Conservation (phyloP, 805 yeast genomes). For the Saccharomycopsis fermentans region DNA sequence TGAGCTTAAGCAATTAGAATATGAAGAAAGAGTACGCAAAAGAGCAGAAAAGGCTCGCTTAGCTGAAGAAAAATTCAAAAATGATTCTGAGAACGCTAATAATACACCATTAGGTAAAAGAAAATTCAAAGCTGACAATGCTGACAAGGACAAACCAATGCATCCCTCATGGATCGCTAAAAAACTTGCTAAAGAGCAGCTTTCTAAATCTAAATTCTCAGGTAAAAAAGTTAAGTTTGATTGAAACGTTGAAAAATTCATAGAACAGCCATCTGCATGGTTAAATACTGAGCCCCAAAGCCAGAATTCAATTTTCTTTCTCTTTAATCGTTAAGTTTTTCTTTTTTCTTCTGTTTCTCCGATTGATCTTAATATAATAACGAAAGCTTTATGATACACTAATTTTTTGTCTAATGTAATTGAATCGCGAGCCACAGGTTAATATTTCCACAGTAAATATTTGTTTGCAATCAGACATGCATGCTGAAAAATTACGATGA, state of each 20-base stretch:
- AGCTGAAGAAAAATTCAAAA: slow-evolving; percentile 14
- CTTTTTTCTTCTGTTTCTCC: not conserved
- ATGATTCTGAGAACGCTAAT: slow-evolving; percentile 28
- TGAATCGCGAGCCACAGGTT: too few species aligned
- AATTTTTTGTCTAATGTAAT: too few species aligned
- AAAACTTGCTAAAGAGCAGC: slow-evolving; percentile 56
- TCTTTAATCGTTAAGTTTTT: not conserved
- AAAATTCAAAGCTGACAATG: not conserved
- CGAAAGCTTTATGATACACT: too few species aligned
- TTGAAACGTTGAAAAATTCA: slow-evolving; percentile 18
- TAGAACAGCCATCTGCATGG: too few species aligned
- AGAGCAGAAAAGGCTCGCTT: slow-evolving; percentile 44
- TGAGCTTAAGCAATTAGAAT: slow-evolving; percentile 51
- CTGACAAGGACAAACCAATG: slow-evolving; percentile 5
- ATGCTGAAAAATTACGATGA: too few species aligned
- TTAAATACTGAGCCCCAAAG: too few species aligned
- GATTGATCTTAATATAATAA: too few species aligned
- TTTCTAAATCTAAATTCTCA: slow-evolving; percentile 53
- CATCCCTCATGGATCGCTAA: slow-evolving; percentile 99
- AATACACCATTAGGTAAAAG: slow-evolving; percentile 32
- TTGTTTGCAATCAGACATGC: too few species aligned
- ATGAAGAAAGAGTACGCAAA: slow-evolving; percentile 61
- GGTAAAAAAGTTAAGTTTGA: slow-evolving; percentile 85
- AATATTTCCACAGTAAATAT: too few species aligned
- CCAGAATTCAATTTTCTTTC: not conserved